A percentile compares a stretch with the other conserved stretches of the same genome.
Evolutionary conservation across 371 early-diverging fungal species (phyloP).

Genomic region (Capillidium rhysosporum): DNA sequence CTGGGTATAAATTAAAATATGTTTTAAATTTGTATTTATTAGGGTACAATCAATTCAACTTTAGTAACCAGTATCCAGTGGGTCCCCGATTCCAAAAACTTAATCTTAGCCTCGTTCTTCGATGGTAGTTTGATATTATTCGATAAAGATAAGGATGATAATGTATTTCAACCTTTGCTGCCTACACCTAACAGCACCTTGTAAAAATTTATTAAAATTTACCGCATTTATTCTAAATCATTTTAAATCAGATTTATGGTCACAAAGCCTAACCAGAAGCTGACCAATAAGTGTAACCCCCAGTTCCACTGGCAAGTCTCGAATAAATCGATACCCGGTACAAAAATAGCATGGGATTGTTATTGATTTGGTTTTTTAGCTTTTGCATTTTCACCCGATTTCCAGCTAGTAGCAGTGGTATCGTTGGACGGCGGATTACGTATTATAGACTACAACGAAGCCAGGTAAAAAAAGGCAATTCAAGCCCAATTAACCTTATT

Average conservation of each 20-base stretch:
- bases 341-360: background rate
- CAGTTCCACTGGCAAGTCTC: slow-evolving; percentile 51
- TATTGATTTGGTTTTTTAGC: slow-evolving; percentile 14
- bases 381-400: slow-evolving; percentile 73
- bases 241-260: slow-evolving; percentile 23
- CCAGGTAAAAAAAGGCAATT: slow-evolving; percentile 18
- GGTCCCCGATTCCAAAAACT: slow-evolving; percentile 72
- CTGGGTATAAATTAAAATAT: background rate
- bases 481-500: background rate
- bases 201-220: background rate
- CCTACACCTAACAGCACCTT: slow-evolving; percentile 11
- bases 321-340: slow-evolving; percentile 43
- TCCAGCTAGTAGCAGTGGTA: slow-evolving; percentile 56
- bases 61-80: slow-evolving; percentile 64
- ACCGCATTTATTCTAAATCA: background rate
- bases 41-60: slow-evolving; percentile 42
- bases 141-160: slow-evolving; percentile 79
- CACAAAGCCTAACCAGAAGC: slow-evolving; percentile 19
- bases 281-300: slow-evolving; percentile 43
- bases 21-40: background rate
- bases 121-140: slow-evolving; percentile 58
- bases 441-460: slow-evolving; percentile 49
- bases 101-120: slow-evolving; percentile 60
- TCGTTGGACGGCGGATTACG: slow-evolving; percentile 55
- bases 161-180: slow-evolving; percentile 17